Base-by-base conservation (phyloP, 2,329 filamentous ascomycete genomes). In the Pyricularia grisea region DNA sequence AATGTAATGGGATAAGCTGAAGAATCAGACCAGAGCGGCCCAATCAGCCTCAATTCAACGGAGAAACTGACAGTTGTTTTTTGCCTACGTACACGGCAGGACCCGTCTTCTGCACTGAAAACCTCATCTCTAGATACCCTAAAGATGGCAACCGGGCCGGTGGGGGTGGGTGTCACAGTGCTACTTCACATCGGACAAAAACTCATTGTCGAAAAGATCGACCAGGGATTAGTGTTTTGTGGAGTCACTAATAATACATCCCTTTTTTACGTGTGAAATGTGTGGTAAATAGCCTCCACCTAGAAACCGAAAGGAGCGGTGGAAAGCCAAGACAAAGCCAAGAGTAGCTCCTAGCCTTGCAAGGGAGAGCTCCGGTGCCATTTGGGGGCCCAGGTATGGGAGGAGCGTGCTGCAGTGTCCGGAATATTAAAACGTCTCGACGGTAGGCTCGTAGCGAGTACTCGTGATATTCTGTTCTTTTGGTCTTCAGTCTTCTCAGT, bases 401-500 rank as follows among this genome's bases (percentile, higher is more conserved):
- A 42, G n/a, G 42, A 42, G 36, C 42, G 9, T n/a, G 42, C n/a
- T 50, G 42, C 14, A 42, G 36, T 7, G 42, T 50, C 42, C 20
- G 31, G 30, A 68, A 68, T 68, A 68, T 68, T 68, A 68, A 68
- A 68, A 64, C 67, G 36, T 67, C 42, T 58, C 23, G 66, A 58
- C 9, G 42, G 50, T 12, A 63, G 23, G 28, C 20, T 64, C 23
- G 25, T 50, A 23, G 60, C 50, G 60, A 68, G 33, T 30, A n/a
- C 25, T 60, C n/a, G 28, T 69, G 63, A 30, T 67, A 55, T 61
- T 66, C 36, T 65, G 61, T 61, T 71, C 67, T 66, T 68, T 66
- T 69, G 66, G 67, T 67, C 69, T 68, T 65, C 71, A 71, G 71
- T 70, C 69, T 71, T 72, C 71, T 68, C 68, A 50, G 33, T 20